Conservation (phyloP, 225 moss, liverwort and hornwort species). For the Climacium dendroides region DNA sequence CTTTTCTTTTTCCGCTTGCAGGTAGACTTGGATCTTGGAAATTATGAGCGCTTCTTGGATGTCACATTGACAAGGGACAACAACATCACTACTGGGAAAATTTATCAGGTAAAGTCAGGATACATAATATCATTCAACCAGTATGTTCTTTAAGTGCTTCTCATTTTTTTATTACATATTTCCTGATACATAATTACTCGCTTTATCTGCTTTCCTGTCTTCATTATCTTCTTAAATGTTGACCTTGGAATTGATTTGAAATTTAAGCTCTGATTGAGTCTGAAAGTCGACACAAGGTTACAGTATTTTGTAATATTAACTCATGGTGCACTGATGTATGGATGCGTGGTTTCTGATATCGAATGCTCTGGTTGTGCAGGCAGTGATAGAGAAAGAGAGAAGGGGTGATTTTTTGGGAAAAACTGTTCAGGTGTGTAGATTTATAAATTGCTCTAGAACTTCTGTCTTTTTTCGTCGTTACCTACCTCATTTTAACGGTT, state of each 20-base stretch:
- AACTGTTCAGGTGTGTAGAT: constrained; percentile 63
- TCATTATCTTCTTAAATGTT: neutral
- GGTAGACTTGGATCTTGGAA: constrained; percentile 76
- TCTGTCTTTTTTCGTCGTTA: neutral
- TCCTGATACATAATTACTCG: neutral
- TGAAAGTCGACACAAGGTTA: neutral
- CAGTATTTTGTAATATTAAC: neutral
- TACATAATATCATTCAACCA: neutral
- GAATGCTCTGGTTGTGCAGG: constrained; percentile 22
- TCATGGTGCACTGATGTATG: neutral
- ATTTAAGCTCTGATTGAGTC: neutral
- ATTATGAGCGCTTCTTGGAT: constrained; percentile 76
- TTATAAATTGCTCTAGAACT: neutral
- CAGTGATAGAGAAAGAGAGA: constrained; percentile 83
- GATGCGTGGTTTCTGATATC: neutral
- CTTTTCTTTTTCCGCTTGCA: neutral
- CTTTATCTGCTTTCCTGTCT: neutral
- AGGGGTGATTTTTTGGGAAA: constrained; percentile 81
- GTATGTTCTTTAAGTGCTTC: neutral
- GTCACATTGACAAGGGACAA: constrained; percentile 58
- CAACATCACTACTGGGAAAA: constrained; percentile 70
- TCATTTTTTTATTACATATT: neutral
- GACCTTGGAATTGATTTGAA: neutral
- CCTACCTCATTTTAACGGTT: neutral
- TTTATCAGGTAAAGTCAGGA: constrained; percentile 35